Conservation (phyloP, 192 early-diverging fungal genomes). For the Pilobolus umbonatus region DNA sequence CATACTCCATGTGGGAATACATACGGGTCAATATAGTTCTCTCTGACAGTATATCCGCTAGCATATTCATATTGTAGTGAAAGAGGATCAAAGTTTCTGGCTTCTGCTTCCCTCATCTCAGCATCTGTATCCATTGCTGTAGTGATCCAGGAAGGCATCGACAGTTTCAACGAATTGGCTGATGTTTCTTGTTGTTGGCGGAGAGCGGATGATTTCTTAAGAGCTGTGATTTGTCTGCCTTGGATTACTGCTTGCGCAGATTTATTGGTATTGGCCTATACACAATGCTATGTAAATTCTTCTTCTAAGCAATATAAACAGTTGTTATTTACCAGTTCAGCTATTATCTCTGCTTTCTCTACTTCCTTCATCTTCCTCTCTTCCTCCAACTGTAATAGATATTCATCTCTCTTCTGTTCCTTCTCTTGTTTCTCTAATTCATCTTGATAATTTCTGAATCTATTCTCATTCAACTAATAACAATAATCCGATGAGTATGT, state of each 20-base stretch:
- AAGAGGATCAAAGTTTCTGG: slow-evolving; percentile 49
- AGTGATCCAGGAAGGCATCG: slow-evolving; percentile 31
- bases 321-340: slow-evolving; percentile 55
- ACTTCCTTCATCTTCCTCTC: slow-evolving; percentile 61
- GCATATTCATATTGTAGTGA: slow-evolving; percentile 43
- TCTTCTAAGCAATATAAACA: background rate
- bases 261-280: slow-evolving; percentile 42
- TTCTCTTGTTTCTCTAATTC: slow-evolving; percentile 47
- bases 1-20: slow-evolving; percentile 5
- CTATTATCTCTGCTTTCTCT: slow-evolving; percentile 65
- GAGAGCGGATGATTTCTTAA: slow-evolving; percentile 45
- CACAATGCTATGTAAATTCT: background rate
- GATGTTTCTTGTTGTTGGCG: slow-evolving; percentile 29
- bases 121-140: slow-evolving; percentile 24
- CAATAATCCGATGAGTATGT: background rate
- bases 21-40: slow-evolving; percentile 50
- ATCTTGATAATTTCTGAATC: slow-evolving; percentile 40
- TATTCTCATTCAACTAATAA: slow-evolving; percentile 54
- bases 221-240: slow-evolving; percentile 35
- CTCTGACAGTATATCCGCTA: slow-evolving; percentile 25
- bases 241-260: slow-evolving; percentile 43
- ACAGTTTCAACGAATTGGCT: background rate
- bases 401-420: slow-evolving; percentile 61
- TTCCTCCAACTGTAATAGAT: slow-evolving; percentile 63
- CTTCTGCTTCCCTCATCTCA: slow-evolving; percentile 27